Conservation (phyloP, 805 yeast species). For the Cephaloascus albidus region DNA sequence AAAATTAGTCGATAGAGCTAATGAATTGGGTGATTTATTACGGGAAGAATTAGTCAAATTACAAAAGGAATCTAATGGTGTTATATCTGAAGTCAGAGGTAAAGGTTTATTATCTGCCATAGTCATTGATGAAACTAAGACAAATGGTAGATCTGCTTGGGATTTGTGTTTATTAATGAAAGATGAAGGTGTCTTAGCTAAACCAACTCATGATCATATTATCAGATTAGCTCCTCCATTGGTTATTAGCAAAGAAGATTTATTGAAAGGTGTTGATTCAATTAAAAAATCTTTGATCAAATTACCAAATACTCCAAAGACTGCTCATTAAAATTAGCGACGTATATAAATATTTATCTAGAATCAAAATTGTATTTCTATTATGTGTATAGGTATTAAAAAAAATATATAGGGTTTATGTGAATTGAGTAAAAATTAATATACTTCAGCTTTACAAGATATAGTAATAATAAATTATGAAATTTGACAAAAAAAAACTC, state of each 20-base stretch:
- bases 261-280: conserved; percentile 69
- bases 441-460: too few relatives aligned
- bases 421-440: too few relatives aligned
- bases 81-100: conserved; percentile 64
- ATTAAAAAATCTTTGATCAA: conserved; percentile 50
- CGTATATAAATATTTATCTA: too few relatives aligned
- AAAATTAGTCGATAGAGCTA: conserved; percentile 71
- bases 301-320: conserved; percentile 44
- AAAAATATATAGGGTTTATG: too few relatives aligned
- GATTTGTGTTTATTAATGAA: conserved; percentile 88
- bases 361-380: too few relatives aligned
- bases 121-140: conserved; percentile 76
- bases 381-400: too few relatives aligned
- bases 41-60: conserved; percentile 47
- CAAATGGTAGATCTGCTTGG: conserved; percentile 93
- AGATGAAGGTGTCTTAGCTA: conserved; percentile 82
- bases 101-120: conserved; percentile 83
- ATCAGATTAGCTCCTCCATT: conserved; percentile 95
- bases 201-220: conserved; percentile 94
- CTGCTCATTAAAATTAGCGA: conserved; percentile 24
- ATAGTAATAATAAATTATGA: too few relatives aligned
- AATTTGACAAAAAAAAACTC: too few relatives aligned
- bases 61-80: conserved; percentile 39
- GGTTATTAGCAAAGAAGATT: conserved; percentile 81
- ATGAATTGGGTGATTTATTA: conserved; percentile 60